A percentile compares a stretch with the other conserved stretches of the same genome.
phyloP scores from a whole-genome alignment of 352 stramenopile genomes.

The Phytopythium vexans region DNA sequence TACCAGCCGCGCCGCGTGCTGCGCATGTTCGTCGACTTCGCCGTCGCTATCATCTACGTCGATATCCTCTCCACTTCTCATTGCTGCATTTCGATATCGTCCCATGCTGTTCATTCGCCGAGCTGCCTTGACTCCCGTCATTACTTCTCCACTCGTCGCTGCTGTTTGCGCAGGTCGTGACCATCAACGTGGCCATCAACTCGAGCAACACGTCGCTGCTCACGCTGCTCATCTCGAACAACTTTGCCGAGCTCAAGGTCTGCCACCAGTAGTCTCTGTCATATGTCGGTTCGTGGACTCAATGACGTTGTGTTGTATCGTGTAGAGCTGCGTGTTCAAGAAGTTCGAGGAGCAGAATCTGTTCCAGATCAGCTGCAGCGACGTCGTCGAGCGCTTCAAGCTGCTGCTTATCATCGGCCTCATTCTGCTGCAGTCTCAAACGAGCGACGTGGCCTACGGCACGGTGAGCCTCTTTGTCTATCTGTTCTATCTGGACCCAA shows the following conservation, averaged over 20 bases:
- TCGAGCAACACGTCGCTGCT: constrained; percentile 93
- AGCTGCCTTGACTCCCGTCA: constrained; percentile 20
- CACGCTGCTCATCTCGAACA: constrained; percentile 96
- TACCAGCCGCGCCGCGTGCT: constrained; percentile 69
- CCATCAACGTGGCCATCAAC: constrained; percentile 97
- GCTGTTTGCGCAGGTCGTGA: constrained; percentile 96
- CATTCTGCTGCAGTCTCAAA: constrained; percentile 90
- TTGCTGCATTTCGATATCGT: background rate
- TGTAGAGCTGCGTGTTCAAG: constrained; percentile 95
- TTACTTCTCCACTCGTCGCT: constrained; percentile 91
- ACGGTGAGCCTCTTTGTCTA: constrained; percentile 35
- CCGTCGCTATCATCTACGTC: constrained; percentile 74
- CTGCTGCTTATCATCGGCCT: constrained; percentile 94
- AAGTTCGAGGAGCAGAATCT: constrained; percentile 95
- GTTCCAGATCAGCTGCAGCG: constrained; percentile 97
- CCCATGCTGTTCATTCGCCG: constrained; percentile 5
- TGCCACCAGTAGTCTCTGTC: background rate
- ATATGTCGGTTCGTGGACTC: constrained; percentile 1
- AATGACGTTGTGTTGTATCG: background rate
- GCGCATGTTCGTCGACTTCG: constrained; percentile 78
- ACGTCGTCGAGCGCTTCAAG: constrained; percentile 99
- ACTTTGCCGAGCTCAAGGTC: constrained; percentile 98
- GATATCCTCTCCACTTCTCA: constrained; percentile 32
- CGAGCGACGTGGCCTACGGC: constrained; percentile 67
- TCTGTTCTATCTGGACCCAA: background rate